A percentile compares a stretch with the other conserved stretches of the same genome.
These are phyloP conservation scores for Leptographium flavum DNA, from an alignment of 2,329 filamentous ascomycete species.

Conservation along the genomic window DNA sequence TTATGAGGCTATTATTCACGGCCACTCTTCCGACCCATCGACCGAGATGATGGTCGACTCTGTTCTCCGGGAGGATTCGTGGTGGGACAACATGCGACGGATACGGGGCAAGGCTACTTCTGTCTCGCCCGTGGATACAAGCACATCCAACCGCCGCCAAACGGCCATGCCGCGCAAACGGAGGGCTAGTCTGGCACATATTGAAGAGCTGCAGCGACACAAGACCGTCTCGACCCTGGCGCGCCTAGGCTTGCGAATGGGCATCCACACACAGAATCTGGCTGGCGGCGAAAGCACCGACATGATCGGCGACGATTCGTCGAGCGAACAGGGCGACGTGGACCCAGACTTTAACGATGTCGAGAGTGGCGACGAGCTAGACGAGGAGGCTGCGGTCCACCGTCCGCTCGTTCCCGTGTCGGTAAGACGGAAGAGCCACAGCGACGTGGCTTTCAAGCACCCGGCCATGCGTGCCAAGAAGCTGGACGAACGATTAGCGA, in stretches of 20 bases:
- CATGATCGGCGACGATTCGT: constrained; percentile 12
- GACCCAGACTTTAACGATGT: constrained; percentile 23
- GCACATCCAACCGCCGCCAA: neutral
- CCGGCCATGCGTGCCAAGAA: constrained; percentile 14
- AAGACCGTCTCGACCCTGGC: constrained; percentile 36
- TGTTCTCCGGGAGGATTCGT: constrained; percentile 55
- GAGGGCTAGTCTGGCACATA: constrained; percentile 38
- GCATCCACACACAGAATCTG: constrained; percentile 63
- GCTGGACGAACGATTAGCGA: constrained; percentile 10
- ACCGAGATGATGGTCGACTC: constrained; percentile 48
- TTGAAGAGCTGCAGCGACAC: constrained; percentile 47
- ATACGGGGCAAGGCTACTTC: constrained; percentile 23
- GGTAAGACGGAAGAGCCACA: constrained; percentile 23
- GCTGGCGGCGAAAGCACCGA: constrained; percentile 26
- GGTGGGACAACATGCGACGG: constrained; percentile 66
- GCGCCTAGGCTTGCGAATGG: constrained; percentile 50
- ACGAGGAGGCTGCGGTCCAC: constrained; percentile 12
- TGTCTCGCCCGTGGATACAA: neutral
- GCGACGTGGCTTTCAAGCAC: constrained; percentile 21
- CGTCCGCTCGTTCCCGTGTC: constrained; percentile 8
- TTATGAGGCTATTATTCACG: constrained; percentile 70
- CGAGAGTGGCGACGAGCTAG: constrained; percentile 23
- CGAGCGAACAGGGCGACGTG: constrained; percentile 9
- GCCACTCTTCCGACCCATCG: constrained; percentile 38
- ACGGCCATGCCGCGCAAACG: constrained; percentile 10